Conservation (phyloP, 1,284 basidiomycete species). For the Sanguinoderma infundibulare region DNA sequence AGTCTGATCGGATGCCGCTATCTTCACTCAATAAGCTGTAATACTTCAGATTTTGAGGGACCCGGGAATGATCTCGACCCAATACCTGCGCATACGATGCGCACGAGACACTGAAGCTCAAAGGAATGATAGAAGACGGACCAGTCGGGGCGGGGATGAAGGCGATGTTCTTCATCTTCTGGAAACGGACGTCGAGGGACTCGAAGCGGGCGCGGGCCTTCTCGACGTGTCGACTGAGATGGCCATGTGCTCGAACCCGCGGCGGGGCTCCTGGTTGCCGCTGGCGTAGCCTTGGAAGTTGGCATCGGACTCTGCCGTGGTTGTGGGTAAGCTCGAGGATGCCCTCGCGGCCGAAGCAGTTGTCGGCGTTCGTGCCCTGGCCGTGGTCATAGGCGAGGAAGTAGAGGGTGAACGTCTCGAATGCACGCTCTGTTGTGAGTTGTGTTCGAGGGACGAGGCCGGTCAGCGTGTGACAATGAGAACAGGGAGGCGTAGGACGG, state of each 20-base stretch:
- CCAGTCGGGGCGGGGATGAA: constrained; percentile 88
- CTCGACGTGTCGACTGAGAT: constrained; percentile 85
- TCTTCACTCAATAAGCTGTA: too few species aligned
- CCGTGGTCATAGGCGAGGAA: constrained; percentile 80
- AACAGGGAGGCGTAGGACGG: constrained; percentile 19
- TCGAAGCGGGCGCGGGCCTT: constrained; percentile 88
- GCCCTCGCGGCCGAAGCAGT: constrained; percentile 66
- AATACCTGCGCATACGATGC: constrained; percentile 20
- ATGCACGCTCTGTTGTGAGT: constrained; percentile 47
- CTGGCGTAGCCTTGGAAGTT: constrained; percentile 80
- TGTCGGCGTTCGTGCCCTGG: constrained; percentile 48
- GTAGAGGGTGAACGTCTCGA: constrained; percentile 75
- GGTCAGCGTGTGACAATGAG: constrained; percentile 8
- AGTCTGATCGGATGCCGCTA: too few species aligned
- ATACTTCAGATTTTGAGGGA: too few species aligned
- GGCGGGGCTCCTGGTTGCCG: constrained; percentile 85
- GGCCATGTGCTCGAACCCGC: constrained; percentile 88
- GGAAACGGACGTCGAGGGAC: constrained; percentile 81
- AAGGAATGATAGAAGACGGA: not conserved
- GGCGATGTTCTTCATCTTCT: constrained; percentile 91
- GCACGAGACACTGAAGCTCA: too few species aligned
- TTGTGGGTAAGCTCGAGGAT: constrained; percentile 90
- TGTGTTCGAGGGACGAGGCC: too few species aligned
- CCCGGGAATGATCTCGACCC: constrained; percentile 28
- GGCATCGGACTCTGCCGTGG: constrained; percentile 84